A percentile compares a stretch with the other conserved stretches of the same genome.
Conservation (phyloP, 2,329 filamentous ascomycete genomes). For the Pseudogymnoascus sp. region DNA sequence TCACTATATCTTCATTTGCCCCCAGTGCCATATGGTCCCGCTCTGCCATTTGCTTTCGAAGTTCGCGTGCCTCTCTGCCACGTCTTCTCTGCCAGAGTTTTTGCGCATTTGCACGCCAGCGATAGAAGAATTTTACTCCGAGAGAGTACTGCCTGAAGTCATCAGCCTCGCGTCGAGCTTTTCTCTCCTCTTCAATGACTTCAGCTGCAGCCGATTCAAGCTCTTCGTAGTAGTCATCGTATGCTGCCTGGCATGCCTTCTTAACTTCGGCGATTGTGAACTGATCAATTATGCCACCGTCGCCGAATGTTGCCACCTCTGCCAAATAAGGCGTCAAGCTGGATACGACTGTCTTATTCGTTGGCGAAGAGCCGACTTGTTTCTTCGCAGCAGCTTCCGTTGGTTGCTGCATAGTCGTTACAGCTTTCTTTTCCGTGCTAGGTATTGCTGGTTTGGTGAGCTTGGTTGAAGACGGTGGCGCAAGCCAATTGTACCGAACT, state of each 20-base stretch:
- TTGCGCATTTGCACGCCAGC: slow-evolving; percentile 24
- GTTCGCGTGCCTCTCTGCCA: slow-evolving; percentile 24
- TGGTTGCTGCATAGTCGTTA: not conserved
- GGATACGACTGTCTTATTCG: not conserved
- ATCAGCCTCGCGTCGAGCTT: slow-evolving; percentile 17
- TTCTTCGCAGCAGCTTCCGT: not conserved
- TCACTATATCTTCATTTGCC: slow-evolving; percentile 19
- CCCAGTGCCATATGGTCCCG: slow-evolving; percentile 11
- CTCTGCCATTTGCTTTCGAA: slow-evolving; percentile 24
- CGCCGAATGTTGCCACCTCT: slow-evolving; percentile 15
- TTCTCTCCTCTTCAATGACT: slow-evolving; percentile 12
- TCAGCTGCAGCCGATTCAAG: slow-evolving; percentile 18
- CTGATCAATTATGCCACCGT: slow-evolving; percentile 28
- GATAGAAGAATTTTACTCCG: slow-evolving; percentile 24
- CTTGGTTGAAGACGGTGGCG: not conserved
- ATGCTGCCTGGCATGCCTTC: not conserved
- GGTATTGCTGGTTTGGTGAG: not conserved
- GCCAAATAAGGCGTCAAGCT: not conserved
- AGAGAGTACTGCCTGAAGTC: slow-evolving; percentile 22
- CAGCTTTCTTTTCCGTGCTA: not conserved
- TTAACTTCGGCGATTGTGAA: slow-evolving; percentile 23
- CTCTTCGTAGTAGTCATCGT: slow-evolving; percentile 16
- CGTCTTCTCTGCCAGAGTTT: slow-evolving; percentile 21
- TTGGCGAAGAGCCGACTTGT: not conserved
- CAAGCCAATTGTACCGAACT: slow-evolving; percentile 4